Percentiles rank a stretch among this genome's conserved stretches.
Conservation (phyloP, 1,284 basidiomycete genomes). For the Ganoderma sinense region DNA sequence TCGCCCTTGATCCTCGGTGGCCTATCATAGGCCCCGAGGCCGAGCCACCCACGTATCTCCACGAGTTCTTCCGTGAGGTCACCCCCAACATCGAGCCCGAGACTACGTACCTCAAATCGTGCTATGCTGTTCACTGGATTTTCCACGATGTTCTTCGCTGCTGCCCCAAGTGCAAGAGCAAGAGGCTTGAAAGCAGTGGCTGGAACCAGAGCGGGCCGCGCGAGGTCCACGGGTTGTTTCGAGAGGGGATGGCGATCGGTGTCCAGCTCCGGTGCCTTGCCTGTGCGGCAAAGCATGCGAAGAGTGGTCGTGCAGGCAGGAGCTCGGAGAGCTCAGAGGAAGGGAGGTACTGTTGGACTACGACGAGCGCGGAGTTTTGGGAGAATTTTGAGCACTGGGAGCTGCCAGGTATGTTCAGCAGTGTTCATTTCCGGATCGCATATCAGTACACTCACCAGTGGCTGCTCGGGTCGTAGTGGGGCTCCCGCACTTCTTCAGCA, state of each 20-base stretch:
- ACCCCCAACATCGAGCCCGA: neutral
- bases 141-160: neutral
- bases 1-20: neutral
- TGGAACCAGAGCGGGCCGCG: neutral
- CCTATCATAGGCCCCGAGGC: neutral
- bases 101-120: neutral
- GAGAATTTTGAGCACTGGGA: neutral
- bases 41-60: neutral
- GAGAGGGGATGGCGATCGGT: neutral
- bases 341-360: neutral
- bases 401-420: neutral
- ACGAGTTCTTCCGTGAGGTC: neutral
- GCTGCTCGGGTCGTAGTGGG: too few relatives aligned
- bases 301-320: too few relatives aligned
- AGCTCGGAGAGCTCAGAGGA: too few relatives aligned
- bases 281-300: too few relatives aligned
- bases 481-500: too few relatives aligned
- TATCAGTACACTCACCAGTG: too few relatives aligned
- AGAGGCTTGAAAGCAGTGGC: neutral
- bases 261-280: neutral
- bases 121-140: neutral
- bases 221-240: neutral
- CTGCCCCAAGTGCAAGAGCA: neutral
- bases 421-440: too few relatives aligned
- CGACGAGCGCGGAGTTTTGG: neutral